These are phyloP conservation scores for Chrysosporium queenslandicum DNA, from an alignment of 2,329 filamentous ascomycete genomes.

Conservation along the genomic window DNA sequence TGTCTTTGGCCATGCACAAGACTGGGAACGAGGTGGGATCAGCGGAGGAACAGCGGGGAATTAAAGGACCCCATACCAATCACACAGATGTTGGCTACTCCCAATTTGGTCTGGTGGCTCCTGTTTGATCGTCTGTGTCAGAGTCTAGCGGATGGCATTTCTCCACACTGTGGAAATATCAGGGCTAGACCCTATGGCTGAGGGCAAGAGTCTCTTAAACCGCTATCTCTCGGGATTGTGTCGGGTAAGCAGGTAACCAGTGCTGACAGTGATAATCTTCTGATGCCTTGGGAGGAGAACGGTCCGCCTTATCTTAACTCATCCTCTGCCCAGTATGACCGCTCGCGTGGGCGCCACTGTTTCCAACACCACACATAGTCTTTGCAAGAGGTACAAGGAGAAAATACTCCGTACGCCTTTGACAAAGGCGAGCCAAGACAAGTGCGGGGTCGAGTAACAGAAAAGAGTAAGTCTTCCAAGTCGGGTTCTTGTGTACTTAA, in stretches of 20 bases:
- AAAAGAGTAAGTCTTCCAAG: neutral
- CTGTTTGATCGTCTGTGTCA: conserved; percentile 14
- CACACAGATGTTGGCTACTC: conserved; percentile 2
- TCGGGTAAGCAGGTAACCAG: neutral
- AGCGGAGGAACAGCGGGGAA: conserved; percentile 5
- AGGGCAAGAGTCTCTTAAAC: neutral
- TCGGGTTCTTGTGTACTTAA: conserved; percentile 1
- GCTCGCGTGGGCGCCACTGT: too few relatives aligned
- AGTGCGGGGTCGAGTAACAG: conserved; percentile 10
- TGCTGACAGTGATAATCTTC: neutral
- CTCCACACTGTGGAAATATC: conserved; percentile 1
- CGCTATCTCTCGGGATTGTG: neutral
- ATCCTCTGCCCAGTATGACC: neutral
- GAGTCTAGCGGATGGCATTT: neutral
- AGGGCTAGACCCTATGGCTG: conserved; percentile 5
- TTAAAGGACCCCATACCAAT: conserved; percentile 2
- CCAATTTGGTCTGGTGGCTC: conserved; percentile 7
- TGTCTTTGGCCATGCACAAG: neutral
- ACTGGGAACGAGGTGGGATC: neutral
- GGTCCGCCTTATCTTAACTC: neutral
- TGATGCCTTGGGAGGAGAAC: neutral
- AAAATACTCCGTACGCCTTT: too few relatives aligned
- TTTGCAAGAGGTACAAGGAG: neutral
- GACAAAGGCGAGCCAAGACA: neutral
- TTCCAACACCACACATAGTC: neutral